Conservation (phyloP, 768 basidiomycete species). For the Lentinula detonsa region DNA sequence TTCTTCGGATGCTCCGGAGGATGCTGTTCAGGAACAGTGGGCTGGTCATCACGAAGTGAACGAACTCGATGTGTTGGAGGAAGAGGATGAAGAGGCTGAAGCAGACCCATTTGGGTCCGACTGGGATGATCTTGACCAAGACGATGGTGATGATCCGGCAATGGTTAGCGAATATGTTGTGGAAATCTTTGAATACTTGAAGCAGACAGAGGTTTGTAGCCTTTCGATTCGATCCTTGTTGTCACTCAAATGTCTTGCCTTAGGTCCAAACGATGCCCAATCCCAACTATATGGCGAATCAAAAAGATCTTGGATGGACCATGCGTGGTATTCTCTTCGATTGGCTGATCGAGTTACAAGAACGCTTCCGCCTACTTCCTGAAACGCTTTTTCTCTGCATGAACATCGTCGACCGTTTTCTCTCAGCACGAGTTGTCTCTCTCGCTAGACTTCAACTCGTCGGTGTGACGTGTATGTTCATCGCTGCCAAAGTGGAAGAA, state of each 20-base stretch:
- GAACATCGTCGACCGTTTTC: conserved; percentile 80
- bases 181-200: conserved; percentile 86
- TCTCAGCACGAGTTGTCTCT: conserved; percentile 66
- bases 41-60: conserved; percentile 34
- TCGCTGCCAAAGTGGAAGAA: conserved; percentile 91
- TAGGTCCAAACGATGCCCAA: conserved; percentile 76
- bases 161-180: conserved; percentile 92
- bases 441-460: conserved; percentile 87
- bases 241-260: conserved; percentile 2
- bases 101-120: conserved; percentile 42
- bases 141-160: conserved; percentile 81
- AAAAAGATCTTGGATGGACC: conserved; percentile 81
- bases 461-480: conserved; percentile 81
- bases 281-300: conserved; percentile 77
- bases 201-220: conserved; percentile 63
- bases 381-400: conserved; percentile 89
- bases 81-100: conserved; percentile 28
- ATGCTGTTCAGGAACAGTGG: conserved; percentile 13
- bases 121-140: conserved; percentile 87
- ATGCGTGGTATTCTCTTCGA: conserved; percentile 88
- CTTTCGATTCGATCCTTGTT: neutral
- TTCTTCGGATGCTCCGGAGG: conserved; percentile 39
- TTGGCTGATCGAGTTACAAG: conserved; percentile 91
- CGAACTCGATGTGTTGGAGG: conserved; percentile 23
- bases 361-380: conserved; percentile 76